phyloP scores from a whole-genome alignment of 805 yeast genomes.

The Ogataea thermomethanolica region DNA sequence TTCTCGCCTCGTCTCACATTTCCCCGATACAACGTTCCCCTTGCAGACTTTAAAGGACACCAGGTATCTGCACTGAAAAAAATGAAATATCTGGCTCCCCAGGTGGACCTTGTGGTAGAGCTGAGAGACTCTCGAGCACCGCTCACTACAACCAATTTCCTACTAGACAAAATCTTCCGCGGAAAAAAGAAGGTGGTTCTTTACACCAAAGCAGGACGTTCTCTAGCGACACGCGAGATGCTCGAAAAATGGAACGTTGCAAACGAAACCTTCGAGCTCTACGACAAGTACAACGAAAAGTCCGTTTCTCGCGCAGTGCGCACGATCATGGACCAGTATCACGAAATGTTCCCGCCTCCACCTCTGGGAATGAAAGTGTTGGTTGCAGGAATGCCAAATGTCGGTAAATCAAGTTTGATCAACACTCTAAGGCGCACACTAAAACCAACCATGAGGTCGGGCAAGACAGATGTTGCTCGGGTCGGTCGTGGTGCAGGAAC shows the following conservation, averaged over 20 bases:
- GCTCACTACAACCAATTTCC: constrained; percentile 69
- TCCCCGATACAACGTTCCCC: constrained; percentile 65
- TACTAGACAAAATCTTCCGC: constrained; percentile 65
- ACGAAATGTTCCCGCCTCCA: constrained; percentile 58
- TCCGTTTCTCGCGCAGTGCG: constrained; percentile 53
- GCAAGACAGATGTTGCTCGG: constrained; percentile 62
- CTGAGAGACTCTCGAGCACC: constrained; percentile 91
- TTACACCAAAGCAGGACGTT: constrained; percentile 73
- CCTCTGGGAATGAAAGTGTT: constrained; percentile 78
- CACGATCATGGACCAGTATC: constrained; percentile 43
- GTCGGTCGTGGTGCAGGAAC: constrained; percentile 92
- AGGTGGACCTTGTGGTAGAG: constrained; percentile 77
- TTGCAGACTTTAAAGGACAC: constrained; percentile 87
- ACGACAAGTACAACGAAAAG: constrained; percentile 49
- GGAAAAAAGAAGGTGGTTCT: constrained; percentile 57
- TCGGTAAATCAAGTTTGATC: constrained; percentile 89
- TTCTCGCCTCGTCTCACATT: constrained; percentile 71
- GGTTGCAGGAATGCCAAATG: constrained; percentile 94
- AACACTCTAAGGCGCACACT: constrained; percentile 58
- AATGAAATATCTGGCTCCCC: constrained; percentile 68
- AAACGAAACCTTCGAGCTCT: constrained; percentile 33
- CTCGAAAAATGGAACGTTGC: constrained; percentile 33
- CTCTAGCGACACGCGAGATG: constrained; percentile 36
- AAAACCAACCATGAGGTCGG: constrained; percentile 16
- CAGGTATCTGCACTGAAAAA: constrained; percentile 73